These are phyloP conservation scores for Emmonsia crescens DNA, from an alignment of 2,329 filamentous ascomycete species.

Conservation along the genomic window DNA sequence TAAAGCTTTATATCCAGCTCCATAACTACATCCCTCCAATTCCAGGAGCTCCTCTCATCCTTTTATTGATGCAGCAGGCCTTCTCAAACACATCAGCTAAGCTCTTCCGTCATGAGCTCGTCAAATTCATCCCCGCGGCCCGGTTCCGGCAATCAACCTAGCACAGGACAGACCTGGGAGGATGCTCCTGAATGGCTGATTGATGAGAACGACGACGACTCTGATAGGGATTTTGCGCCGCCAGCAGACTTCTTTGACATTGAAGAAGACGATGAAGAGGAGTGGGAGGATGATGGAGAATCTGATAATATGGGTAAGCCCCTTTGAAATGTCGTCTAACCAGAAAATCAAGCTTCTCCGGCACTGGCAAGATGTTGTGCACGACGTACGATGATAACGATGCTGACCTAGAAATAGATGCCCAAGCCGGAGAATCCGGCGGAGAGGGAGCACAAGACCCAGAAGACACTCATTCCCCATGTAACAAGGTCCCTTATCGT, in stretches of 20 bases:
- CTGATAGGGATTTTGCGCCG: slow-evolving; percentile 41
- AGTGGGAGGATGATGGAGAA: not conserved
- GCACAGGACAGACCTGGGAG: not conserved
- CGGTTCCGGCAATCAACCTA: not conserved
- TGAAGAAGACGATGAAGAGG: slow-evolving; percentile 23
- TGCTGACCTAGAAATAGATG: not conserved
- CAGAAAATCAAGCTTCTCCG: not conserved
- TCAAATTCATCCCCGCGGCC: not conserved
- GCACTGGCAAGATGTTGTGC: not conserved
- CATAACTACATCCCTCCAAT: not conserved
- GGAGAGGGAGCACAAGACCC: not conserved
- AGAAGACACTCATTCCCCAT: not conserved
- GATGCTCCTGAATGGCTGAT: not conserved
- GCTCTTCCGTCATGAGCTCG: not conserved
- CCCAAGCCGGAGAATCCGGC: not conserved
- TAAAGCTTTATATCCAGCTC: not conserved
- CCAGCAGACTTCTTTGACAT: slow-evolving; percentile 28
- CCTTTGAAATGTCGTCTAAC: not conserved
- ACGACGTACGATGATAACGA: not conserved
- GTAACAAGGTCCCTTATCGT: not conserved
- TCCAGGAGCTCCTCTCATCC: not conserved
- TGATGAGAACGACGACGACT: not conserved
- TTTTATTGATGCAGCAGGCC: not conserved
- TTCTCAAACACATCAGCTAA: not conserved
- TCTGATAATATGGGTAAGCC: not conserved